Conservation (phyloP, 2,329 filamentous ascomycete genomes). For the Bipolaris sorokiniana region DNA sequence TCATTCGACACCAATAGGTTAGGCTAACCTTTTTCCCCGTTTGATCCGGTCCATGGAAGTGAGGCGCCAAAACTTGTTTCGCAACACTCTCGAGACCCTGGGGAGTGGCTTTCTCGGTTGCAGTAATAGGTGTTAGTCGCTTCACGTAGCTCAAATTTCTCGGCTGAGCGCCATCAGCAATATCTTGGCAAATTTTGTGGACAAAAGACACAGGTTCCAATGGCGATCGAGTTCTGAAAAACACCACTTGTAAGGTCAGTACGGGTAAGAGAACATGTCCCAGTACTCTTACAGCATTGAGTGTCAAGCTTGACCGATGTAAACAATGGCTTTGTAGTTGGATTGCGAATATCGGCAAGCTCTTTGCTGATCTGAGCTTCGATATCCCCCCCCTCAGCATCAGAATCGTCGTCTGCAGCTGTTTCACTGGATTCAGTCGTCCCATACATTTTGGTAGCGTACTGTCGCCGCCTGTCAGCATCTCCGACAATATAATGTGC, state of each 20-base stretch:
- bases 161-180: slow-evolving; percentile 56
- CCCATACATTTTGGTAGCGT: slow-evolving; percentile 64
- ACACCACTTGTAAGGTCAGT: slow-evolving; percentile 56
- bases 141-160: slow-evolving; percentile 65
- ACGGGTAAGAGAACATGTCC: background rate
- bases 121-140: slow-evolving; percentile 65
- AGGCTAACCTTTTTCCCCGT: slow-evolving; percentile 59
- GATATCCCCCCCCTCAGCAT: slow-evolving; percentile 62
- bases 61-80: slow-evolving; percentile 64
- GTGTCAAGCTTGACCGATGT: slow-evolving; percentile 61
- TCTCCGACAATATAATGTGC: background rate
- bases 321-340: slow-evolving; percentile 57
- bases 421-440: slow-evolving; percentile 46
- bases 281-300: slow-evolving; percentile 56
- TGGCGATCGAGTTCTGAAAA: slow-evolving; percentile 63
- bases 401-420: slow-evolving; percentile 49
- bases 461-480: slow-evolving; percentile 61
- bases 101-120: slow-evolving; percentile 70
- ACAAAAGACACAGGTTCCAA: slow-evolving; percentile 67
- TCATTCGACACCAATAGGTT: slow-evolving; percentile 13
- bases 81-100: slow-evolving; percentile 71
- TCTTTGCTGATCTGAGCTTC: slow-evolving; percentile 76
- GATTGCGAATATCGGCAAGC: slow-evolving; percentile 66
- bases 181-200: slow-evolving; percentile 63
- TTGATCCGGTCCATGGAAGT: slow-evolving; percentile 64